Percentiles rank a stretch among this genome's conserved stretches.
phyloP scores from a whole-genome alignment of 768 basidiomycete species.

The Pleurotus tuber-regium region DNA sequence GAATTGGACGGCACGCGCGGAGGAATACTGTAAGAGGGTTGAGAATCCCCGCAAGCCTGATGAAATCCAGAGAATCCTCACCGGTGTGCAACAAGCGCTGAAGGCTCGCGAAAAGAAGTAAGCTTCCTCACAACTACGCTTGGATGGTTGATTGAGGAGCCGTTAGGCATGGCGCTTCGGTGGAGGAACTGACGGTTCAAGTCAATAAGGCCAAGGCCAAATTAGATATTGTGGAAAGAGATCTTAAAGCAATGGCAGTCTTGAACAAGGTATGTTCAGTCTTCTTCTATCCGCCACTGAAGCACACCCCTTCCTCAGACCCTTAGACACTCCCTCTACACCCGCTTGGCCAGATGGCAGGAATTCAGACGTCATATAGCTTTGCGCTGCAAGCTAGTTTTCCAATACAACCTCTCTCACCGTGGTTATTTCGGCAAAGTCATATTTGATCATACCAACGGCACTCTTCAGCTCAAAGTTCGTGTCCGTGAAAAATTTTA shows the following conservation, averaged over 20 bases:
- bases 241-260: slow-evolving; percentile 58
- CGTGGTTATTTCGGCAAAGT: slow-evolving; percentile 92
- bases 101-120: slow-evolving; percentile 65
- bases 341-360: slow-evolving; percentile 75
- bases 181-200: slow-evolving; percentile 75
- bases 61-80: slow-evolving; percentile 57
- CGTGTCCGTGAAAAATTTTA: too few species aligned
- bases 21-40: slow-evolving; percentile 56
- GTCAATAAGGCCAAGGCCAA: slow-evolving; percentile 62
- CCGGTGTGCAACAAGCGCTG: slow-evolving; percentile 62
- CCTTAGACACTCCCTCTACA: slow-evolving; percentile 60
- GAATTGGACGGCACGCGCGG: slow-evolving; percentile 66
- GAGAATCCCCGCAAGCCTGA: slow-evolving; percentile 56
- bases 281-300: neutral
- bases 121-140: slow-evolving; percentile 12
- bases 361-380: slow-evolving; percentile 88
- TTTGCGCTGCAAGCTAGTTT: slow-evolving; percentile 81
- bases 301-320: slow-evolving; percentile 50
- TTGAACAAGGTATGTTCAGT: slow-evolving; percentile 57
- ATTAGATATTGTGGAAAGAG: slow-evolving; percentile 56
- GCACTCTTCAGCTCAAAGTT: slow-evolving; percentile 66
- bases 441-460: slow-evolving; percentile 72
- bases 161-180: slow-evolving; percentile 67
- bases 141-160: slow-evolving; percentile 1
- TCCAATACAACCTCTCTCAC: slow-evolving; percentile 76